Base-by-base conservation (phyloP, 2,329 filamentous ascomycete genomes). In the Stenocarpella maydis region DNA sequence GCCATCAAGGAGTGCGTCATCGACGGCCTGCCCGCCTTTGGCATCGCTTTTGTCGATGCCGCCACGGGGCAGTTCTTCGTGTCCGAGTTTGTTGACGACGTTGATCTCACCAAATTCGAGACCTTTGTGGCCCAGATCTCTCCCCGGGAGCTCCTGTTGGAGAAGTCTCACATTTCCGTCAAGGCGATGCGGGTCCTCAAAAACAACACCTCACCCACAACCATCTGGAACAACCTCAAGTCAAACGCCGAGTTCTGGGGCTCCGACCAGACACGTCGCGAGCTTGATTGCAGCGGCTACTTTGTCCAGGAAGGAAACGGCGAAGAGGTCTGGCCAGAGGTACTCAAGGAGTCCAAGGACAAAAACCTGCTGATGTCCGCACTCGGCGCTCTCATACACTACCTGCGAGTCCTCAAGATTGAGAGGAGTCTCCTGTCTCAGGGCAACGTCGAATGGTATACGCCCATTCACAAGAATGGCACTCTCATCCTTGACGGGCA, bases 61-160 rank as follows among this genome's bases (percentile, higher is more conserved):
- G 95, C 96, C 1, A 99, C 95, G 0, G 96, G 95, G 12, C 94
- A 97, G 73, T 99, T 99, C 78, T 94, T 93, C 76, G 80, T 99
- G n/a, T 92, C 95, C 1, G 91, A 97, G 72, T 98, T 98, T 73
- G 86, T 92, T 6, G 96, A 99, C 75, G 96, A 99, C 78, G 88
- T 90, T 4, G 95, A 98, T 75, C 87, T 98, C 81, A 99, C 96
- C 69, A 97, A 95, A 77, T 98, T 99, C 74, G 96, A 99, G 82
- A 99, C 96, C 0, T 92, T 99, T 72, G 90, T 99, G 45, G 96
- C 96, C 19, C 96, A 99, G 79, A 97, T 91, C 19, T 88, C 92
- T 24, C 96, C 96, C 0, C 91, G 93, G 61, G 96, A 99, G 80
- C 82, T 99, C 53, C 83, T 99, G 0, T 82, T 99, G 0, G 96